phyloP scores from a whole-genome alignment of 805 yeast genomes.

The Pichia thaimueangensis region DNA sequence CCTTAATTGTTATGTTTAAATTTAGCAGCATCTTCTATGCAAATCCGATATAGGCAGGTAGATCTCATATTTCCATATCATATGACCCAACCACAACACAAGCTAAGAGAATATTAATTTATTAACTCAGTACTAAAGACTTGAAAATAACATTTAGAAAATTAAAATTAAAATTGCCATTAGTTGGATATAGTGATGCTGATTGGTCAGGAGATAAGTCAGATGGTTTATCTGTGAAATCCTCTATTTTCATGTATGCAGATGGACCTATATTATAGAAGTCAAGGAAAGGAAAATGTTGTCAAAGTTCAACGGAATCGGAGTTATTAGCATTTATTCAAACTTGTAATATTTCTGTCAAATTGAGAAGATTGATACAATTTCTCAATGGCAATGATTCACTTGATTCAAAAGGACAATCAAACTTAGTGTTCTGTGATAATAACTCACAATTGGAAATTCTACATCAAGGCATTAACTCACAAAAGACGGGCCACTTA shows the following conservation, averaged over 20 bases:
- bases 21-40: too few species aligned
- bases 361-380: not conserved
- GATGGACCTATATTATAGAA: not conserved
- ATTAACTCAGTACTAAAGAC: not conserved
- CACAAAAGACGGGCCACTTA: not conserved
- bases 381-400: not conserved
- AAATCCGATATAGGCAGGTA: too few species aligned
- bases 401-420: not conserved
- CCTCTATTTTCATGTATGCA: not conserved
- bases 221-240: not conserved
- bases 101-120: not conserved
- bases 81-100: too few species aligned
- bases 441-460: not conserved
- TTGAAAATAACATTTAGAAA: not conserved
- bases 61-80: too few species aligned
- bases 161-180: not conserved
- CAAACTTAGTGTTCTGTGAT: not conserved
- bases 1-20: too few species aligned
- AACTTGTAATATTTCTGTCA: not conserved
- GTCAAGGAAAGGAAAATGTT: not conserved
- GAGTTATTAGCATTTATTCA: not conserved
- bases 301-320: not conserved
- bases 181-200: not conserved
- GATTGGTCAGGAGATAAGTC: not conserved
- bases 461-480: not conserved